Base-by-base conservation (phyloP, 2,329 filamentous ascomycete genomes). In the Pseudopithomyces maydicus region DNA sequence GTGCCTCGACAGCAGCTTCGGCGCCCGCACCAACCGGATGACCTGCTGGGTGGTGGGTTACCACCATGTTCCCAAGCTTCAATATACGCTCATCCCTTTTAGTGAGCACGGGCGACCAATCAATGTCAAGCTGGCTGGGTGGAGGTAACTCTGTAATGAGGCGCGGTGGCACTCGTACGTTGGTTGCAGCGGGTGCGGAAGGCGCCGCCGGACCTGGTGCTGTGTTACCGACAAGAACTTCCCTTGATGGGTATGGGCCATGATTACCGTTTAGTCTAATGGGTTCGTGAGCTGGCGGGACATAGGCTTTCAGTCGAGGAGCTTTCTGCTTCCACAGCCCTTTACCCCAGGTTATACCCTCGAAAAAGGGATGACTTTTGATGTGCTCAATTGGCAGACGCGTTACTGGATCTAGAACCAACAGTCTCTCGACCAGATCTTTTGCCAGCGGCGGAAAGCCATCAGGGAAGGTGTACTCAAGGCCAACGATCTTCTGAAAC, bases 81-180 rank as follows among this genome's bases (percentile, higher is more conserved):
- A 99, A 77, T 65, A 99, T 99, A 35, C 95, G 87, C 77, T 99
- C 95, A 70, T 98, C 97, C 57, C 87, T 89, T 69, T 89, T 88
- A 10, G 91, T 97, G 54, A 99, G 81, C 4, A 99, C 93, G 0
- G 95, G 95, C 0, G 94, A 97, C 95, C 95, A 99, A 77, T 99
- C 95, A 55, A 99, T 96, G 71, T 99, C 95, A 23, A 99, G 81
- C 74, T 98, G 95, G 49, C 91, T 97, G 0, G 95, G 95, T n/a
- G 95, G 94, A 15, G 95, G 92, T 10, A 99, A 83, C 75, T 99
- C 95, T 1, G 95, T 98, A 58, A 99, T 96, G 58, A 97, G 88
- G 59, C 92, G 64, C 32, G 74, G 72, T 32, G 92, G 90, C 10
- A 86, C 84, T 54, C 92, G 69, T 53, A 70, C 50, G 51, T 66